Conservation (phyloP, 345 rosid species). For the Heritiera littoralis region DNA sequence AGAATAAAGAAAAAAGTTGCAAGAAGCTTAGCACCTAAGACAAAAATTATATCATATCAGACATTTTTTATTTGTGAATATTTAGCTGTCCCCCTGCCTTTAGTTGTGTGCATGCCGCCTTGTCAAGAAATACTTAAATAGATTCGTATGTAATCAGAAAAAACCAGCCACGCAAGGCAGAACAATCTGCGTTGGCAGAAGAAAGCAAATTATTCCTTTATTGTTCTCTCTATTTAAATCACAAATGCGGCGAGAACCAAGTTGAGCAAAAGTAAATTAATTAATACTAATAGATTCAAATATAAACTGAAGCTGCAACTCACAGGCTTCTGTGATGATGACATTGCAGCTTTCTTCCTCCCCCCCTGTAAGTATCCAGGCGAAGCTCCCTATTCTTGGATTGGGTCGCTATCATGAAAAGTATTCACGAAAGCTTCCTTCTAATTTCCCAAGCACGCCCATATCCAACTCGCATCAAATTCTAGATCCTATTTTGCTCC, state of each 20-base stretch:
- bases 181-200: slow-evolving; percentile 28
- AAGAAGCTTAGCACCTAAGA: slow-evolving; percentile 51
- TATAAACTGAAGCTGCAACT: not conserved
- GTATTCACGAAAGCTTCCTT: slow-evolving; percentile 24
- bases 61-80: slow-evolving; percentile 3
- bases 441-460: slow-evolving; percentile 16
- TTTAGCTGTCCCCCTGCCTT: slow-evolving; percentile 17
- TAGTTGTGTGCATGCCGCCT: not conserved
- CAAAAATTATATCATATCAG: slow-evolving; percentile 16
- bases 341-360: slow-evolving; percentile 26
- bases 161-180: slow-evolving; percentile 20
- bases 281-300: not conserved
- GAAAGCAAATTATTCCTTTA: slow-evolving; percentile 42
- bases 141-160: not conserved
- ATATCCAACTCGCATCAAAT: slow-evolving; percentile 35
- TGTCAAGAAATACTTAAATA: not conserved
- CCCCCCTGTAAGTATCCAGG: slow-evolving; percentile 15
- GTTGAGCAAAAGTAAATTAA: not conserved
- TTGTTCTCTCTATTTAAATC: slow-evolving; percentile 30
- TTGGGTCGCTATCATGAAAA: slow-evolving; percentile 16
- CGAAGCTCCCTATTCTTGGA: slow-evolving; percentile 27
- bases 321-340: slow-evolving; percentile 27
- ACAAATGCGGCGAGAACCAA: not conserved
- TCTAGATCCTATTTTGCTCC: slow-evolving; percentile 26
- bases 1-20: slow-evolving; percentile 37